Conservation (phyloP, 768 basidiomycete genomes). For the Clitopilus passeckerianus region DNA sequence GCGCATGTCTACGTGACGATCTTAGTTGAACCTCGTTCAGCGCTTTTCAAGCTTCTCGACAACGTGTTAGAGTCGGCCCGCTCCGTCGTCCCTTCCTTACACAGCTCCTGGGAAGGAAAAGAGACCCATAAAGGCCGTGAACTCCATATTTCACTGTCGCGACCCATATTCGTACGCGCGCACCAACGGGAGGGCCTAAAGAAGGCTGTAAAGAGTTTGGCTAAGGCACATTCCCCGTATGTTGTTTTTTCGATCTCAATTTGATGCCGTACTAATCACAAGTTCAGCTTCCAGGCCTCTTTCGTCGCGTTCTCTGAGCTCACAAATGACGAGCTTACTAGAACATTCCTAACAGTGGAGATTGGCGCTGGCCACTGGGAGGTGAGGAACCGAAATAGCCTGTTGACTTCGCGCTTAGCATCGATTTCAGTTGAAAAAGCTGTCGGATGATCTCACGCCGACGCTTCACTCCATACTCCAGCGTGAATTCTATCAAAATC, state of each 20-base stretch:
- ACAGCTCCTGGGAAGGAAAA: slow-evolving; percentile 30
- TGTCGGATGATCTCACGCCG: slow-evolving; percentile 56
- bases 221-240: slow-evolving; percentile 42
- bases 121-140: slow-evolving; percentile 26
- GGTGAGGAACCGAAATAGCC: slow-evolving; percentile 32
- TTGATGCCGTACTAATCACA: neutral
- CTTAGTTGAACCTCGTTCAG: slow-evolving; percentile 32
- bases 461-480: slow-evolving; percentile 59
- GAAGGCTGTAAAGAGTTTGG: slow-evolving; percentile 48
- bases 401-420: neutral
- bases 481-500: slow-evolving; percentile 72
- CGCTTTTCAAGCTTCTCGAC: slow-evolving; percentile 41
- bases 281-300: slow-evolving; percentile 70
- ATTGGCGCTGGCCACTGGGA: slow-evolving; percentile 80
- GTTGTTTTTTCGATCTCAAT: slow-evolving; percentile 12
- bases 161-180: slow-evolving; percentile 73
- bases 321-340: slow-evolving; percentile 74
- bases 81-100: slow-evolving; percentile 38
- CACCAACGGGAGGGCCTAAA: slow-evolving; percentile 78
- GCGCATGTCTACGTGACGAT: slow-evolving; percentile 75
- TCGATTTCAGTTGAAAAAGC: slow-evolving; percentile 44
- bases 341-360: slow-evolving; percentile 78
- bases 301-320: slow-evolving; percentile 70
- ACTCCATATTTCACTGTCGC: slow-evolving; percentile 83
- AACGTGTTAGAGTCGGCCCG: slow-evolving; percentile 41